Evolutionary conservation across 1,284 basidiomycete species (phyloP).

Genomic region (Lignosus rhinocerotis): DNA sequence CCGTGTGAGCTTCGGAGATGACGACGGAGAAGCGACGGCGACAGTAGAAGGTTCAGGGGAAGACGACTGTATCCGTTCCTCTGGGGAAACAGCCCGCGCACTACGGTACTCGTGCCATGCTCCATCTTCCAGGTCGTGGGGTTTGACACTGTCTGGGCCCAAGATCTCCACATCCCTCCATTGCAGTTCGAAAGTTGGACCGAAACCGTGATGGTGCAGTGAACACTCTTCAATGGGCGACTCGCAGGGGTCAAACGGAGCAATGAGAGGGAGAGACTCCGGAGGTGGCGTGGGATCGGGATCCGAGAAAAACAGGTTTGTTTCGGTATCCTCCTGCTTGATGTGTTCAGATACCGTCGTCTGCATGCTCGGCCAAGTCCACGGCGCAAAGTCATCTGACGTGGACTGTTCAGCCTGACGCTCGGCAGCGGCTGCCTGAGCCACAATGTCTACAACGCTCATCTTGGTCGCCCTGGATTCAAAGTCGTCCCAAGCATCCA

Average conservation of each 20-base stretch:
- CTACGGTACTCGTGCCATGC: constrained; percentile 35
- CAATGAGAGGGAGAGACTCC: constrained; percentile 19
- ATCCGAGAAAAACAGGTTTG: constrained; percentile 21
- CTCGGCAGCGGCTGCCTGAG: constrained; percentile 39
- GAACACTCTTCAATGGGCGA: constrained; percentile 22
- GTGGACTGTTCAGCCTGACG: constrained; percentile 18
- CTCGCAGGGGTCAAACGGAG: constrained; percentile 21
- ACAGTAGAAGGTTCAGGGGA: constrained; percentile 18
- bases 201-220: constrained; percentile 4
- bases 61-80: constrained; percentile 15
- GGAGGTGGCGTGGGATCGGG: constrained; percentile 19
- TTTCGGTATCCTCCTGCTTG: constrained; percentile 38
- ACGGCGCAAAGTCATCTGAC: constrained; percentile 40
- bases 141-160: constrained; percentile 49
- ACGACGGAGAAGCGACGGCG: constrained; percentile 13
- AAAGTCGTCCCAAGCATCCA: constrained; percentile 67
- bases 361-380: constrained; percentile 41
- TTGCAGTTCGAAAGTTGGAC: constrained; percentile 30
- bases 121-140: constrained; percentile 45
- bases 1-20: constrained; percentile 21
- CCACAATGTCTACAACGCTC: constrained; percentile 42
- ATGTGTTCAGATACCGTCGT: constrained; percentile 33
- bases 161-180: constrained; percentile 52
- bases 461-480: constrained; percentile 26
- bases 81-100: constrained; percentile 16